Evolutionary conservation across 139 green algal genomes (phyloP), one percentile per base, ranked within the genome.

Genomic region (Closterium sp.): DNA sequence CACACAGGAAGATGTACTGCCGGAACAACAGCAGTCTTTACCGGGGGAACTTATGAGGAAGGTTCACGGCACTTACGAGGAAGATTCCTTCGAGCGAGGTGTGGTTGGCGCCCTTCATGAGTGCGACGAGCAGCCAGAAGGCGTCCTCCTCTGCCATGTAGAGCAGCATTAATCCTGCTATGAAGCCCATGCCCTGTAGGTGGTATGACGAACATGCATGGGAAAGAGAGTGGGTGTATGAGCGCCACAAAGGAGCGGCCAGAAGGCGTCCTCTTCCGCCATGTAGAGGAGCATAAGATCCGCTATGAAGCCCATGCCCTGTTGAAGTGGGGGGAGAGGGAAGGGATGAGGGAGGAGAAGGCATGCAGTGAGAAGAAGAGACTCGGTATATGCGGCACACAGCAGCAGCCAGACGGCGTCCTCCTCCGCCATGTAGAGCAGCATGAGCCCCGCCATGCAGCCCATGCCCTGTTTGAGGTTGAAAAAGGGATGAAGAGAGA

Each of bases 81-180:
- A 96, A 98, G 70, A 98, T 89, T 62, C 96, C 95, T 85, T 97
- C 95, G 87, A 98, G 94, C 34, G 96, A 93, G 22, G 89, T 31
- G 73, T 95, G 94, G 28, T 45, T 31, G 10, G 86, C 42, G 2
- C 96, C 97, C 89, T 97, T 96, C 87, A 98, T 88, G 28, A 98
- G 93, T 0, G 97, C 97, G 21, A 96, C 94, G 22, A 98, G 95
- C 31, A 97, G 97, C 97, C 97, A 98, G 93, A 98, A 98, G 2
- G 97, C 97, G 91, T 98, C 97, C 95, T 95, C 97, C 86, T 97
- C 97, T 4, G 90, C 89, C 97, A 98, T 97, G 96, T 98, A 97
- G 90, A 98, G 95, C 91, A 98, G 95, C 94, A 98, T 95, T 89
- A 98, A 93, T 22, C 96, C 97, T 3, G 96, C 95, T 13, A 98